phyloP scores from a whole-genome alignment of 2,329 filamentous ascomycete genomes.

The Fusarium proliferatum region DNA sequence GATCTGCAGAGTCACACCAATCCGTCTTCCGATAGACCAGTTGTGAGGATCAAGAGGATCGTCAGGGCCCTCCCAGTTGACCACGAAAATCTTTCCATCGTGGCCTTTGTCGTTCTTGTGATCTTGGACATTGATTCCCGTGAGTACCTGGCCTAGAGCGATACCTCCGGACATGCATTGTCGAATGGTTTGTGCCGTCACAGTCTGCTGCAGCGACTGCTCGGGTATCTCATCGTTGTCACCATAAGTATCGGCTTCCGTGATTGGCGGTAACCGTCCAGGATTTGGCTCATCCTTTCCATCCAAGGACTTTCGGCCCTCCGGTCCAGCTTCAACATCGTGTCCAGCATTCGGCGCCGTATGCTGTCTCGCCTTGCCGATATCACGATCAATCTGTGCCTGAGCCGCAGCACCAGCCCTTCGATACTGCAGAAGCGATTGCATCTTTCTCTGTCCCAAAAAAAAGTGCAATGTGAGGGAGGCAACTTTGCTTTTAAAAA shows the following conservation, averaged over 20 bases:
- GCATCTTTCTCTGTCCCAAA: slow-evolving; percentile 7
- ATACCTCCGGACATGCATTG: slow-evolving; percentile 20
- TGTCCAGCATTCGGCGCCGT: background rate
- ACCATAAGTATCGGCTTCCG: background rate
- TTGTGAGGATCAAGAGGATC: slow-evolving; percentile 59
- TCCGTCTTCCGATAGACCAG: slow-evolving; percentile 53
- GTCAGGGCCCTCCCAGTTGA: slow-evolving; percentile 48
- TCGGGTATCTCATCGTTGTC: background rate
- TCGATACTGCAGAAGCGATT: slow-evolving; percentile 36
- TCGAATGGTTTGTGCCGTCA: slow-evolving; percentile 12
- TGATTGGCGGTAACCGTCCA: background rate
- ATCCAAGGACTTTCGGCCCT: rapidly evolving
- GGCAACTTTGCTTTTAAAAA: background rate
- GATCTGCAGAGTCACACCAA: slow-evolving; percentile 55
- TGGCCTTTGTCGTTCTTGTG: slow-evolving; percentile 37
- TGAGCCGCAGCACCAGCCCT: slow-evolving; percentile 34
- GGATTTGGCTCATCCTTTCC: background rate
- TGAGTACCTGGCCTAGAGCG: slow-evolving; percentile 46
- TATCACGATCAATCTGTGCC: slow-evolving; percentile 36
- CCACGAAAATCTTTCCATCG: slow-evolving; percentile 47
- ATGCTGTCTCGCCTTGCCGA: slow-evolving; percentile 11
- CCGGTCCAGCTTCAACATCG: background rate
- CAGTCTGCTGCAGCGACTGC: background rate
- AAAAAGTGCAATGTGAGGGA: background rate
- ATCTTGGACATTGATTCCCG: slow-evolving; percentile 47